These are phyloP conservation scores for Aspergillus oerlinghausenensis DNA, from an alignment of 2,329 filamentous ascomycete genomes.

Conservation along the genomic window DNA sequence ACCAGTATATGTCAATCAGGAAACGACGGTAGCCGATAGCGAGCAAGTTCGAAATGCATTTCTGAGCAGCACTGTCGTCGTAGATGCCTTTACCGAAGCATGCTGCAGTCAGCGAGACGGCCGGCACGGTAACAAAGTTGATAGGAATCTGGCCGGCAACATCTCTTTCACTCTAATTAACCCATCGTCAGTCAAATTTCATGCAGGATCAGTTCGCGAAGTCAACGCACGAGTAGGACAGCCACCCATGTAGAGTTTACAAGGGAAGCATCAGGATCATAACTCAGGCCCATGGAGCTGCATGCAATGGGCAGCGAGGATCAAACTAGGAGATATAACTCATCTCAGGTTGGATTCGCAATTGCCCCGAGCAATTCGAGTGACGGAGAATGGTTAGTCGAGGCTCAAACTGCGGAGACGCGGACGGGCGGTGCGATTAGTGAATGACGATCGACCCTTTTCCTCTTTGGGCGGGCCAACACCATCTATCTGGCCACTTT, in stretches of 20 bases:
- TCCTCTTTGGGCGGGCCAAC: conserved; percentile 10
- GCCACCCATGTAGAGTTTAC: conserved; percentile 36
- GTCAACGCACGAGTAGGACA: conserved; percentile 33
- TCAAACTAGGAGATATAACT: not conserved
- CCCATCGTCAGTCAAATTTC: conserved; percentile 8
- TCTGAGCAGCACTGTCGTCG: conserved; percentile 46
- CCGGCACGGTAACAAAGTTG: conserved; percentile 57
- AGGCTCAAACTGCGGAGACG: not conserved
- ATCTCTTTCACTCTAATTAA: conserved; percentile 56
- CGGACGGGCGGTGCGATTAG: not conserved
- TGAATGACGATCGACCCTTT: not conserved
- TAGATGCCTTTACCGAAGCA: conserved; percentile 56
- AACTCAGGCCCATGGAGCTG: conserved; percentile 40
- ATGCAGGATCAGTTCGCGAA: not conserved
- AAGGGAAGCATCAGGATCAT: conserved; percentile 35
- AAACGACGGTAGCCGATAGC: conserved; percentile 56
- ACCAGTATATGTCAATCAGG: conserved; percentile 62
- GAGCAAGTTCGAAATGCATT: conserved; percentile 61
- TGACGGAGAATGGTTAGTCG: not conserved
- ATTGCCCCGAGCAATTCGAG: not conserved
- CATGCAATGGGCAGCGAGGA: conserved; percentile 2
- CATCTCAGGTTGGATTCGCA: not conserved
- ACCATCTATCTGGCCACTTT: conserved; percentile 5
- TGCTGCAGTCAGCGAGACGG: conserved; percentile 53
- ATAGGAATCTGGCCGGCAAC: conserved; percentile 56